Evolutionary conservation across 2,329 filamentous ascomycete genomes (phyloP).

Genomic region (Aspergillus vadensis): DNA sequence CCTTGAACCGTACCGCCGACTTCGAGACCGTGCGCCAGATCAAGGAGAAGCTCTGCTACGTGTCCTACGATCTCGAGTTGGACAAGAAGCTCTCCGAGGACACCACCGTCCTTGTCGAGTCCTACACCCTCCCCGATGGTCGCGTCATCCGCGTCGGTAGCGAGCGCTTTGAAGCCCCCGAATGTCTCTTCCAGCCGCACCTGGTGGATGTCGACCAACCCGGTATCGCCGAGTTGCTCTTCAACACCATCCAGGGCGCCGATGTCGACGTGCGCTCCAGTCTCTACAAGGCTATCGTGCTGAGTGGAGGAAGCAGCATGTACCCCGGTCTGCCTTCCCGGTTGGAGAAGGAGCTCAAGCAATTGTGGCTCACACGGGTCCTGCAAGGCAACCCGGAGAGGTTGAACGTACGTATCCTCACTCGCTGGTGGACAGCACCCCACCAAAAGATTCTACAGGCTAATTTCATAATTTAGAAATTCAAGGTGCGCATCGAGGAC

Average conservation of each 20-base stretch:
- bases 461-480: conserved; percentile 64
- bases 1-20: conserved; percentile 95
- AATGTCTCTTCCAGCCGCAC: conserved; percentile 98
- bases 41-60: conserved; percentile 99
- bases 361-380: conserved; percentile 93
- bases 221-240: conserved; percentile 93
- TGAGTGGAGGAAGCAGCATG: conserved; percentile 98
- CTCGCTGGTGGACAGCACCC: not conserved
- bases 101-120: conserved; percentile 94
- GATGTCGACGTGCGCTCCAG: conserved; percentile 93
- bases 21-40: conserved; percentile 99
- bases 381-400: conserved; percentile 89
- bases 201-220: conserved; percentile 96
- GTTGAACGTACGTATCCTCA: conserved; percentile 60
- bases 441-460: not conserved
- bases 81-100: conserved; percentile 96
- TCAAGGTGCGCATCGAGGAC: conserved; percentile 99
- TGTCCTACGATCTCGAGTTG: conserved; percentile 94
- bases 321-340: conserved; percentile 93
- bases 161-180: conserved; percentile 95
- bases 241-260: conserved; percentile 96
- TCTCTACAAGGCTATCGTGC: conserved; percentile 94
- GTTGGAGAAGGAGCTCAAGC: conserved; percentile 97
- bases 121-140: conserved; percentile 94
- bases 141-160: conserved; percentile 94